A percentile compares a stretch with the other conserved stretches of the same genome.
phyloP scores from a whole-genome alignment of 305 asterid species.

The Fraxinus sp. region DNA sequence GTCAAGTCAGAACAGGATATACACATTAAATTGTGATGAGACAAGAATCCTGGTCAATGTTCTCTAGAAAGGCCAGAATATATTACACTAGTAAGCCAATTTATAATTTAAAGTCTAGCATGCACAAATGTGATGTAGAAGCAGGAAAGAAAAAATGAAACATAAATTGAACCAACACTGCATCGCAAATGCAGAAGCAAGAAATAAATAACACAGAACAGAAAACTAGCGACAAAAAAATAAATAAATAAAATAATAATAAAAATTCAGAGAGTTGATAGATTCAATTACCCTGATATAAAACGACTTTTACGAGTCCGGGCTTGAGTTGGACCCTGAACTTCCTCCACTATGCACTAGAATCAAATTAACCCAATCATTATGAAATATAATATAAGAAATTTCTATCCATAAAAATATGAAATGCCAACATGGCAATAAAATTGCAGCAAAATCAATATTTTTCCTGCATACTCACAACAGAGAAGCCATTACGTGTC shows the following conservation, averaged over 20 bases:
- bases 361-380: constrained; percentile 24
- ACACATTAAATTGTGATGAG: not conserved
- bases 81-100: not conserved
- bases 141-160: not conserved
- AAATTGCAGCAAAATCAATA: constrained; percentile 3
- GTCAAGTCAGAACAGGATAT: constrained; percentile 15
- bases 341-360: constrained; percentile 98
- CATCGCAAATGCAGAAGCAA: not conserved
- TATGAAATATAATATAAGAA: not conserved
- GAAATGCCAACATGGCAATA: constrained; percentile 5
- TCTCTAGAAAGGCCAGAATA: not conserved
- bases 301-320: constrained; percentile 95
- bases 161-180: not conserved
- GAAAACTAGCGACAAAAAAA: constrained; percentile 6
- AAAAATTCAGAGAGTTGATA: constrained; percentile 16
- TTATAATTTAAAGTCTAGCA: constrained; percentile 4
- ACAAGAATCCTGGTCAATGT: not conserved
- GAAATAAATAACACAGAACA: not conserved
- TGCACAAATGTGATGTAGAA: not conserved
- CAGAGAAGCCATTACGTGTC: constrained; percentile 93
- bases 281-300: constrained; percentile 76
- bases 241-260: not conserved
- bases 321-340: constrained; percentile 97
- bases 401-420: not conserved
- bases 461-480: constrained; percentile 57